A percentile compares a stretch with the other conserved stretches of the same genome.
phyloP scores from a whole-genome alignment of 805 yeast species.

The Candida ulmi region DNA sequence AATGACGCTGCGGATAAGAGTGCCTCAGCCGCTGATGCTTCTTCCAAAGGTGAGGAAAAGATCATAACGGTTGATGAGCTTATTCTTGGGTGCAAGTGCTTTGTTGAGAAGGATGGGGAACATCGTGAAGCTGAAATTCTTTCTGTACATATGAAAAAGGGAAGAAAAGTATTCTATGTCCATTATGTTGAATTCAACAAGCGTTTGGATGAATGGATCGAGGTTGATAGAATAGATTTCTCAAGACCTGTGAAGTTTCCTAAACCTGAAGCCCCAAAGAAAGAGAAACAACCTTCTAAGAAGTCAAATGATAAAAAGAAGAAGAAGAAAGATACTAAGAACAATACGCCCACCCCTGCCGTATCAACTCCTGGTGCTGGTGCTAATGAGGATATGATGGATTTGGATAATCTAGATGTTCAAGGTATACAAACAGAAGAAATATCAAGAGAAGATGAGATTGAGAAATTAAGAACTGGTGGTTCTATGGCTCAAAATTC shows the following conservation, averaged over 20 bases:
- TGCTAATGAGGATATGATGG: conserved; percentile 59
- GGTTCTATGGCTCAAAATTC: conserved; percentile 96
- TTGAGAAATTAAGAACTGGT: conserved; percentile 84
- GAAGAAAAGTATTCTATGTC: conserved; percentile 78
- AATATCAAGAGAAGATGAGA: conserved; percentile 83
- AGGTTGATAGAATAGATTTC: conserved; percentile 63
- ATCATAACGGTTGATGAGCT: conserved; percentile 41
- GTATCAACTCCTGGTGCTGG: conserved; percentile 20
- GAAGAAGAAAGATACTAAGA: conserved; percentile 13
- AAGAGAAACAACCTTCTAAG: conserved; percentile 26
- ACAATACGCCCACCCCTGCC: conserved; percentile 8
- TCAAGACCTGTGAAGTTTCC: conserved; percentile 70
- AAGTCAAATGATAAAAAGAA: conserved; percentile 23
- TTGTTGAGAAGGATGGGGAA: conserved; percentile 75
- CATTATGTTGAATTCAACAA: conserved; percentile 94
- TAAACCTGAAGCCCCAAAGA: conserved; percentile 45
- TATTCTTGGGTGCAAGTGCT: conserved; percentile 74
- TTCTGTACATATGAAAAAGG: conserved; percentile 68
- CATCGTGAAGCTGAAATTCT: conserved; percentile 80
- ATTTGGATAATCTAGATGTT: conserved; percentile 76
- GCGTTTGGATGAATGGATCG: conserved; percentile 94
- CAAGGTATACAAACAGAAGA: conserved; percentile 73
- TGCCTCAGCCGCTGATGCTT: conserved; percentile 15
- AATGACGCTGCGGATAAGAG: conserved; percentile 9
- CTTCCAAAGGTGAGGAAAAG: conserved; percentile 15